Evolutionary conservation across 805 yeast genomes (phyloP).

Genomic region (Ogataea minuta): DNA sequence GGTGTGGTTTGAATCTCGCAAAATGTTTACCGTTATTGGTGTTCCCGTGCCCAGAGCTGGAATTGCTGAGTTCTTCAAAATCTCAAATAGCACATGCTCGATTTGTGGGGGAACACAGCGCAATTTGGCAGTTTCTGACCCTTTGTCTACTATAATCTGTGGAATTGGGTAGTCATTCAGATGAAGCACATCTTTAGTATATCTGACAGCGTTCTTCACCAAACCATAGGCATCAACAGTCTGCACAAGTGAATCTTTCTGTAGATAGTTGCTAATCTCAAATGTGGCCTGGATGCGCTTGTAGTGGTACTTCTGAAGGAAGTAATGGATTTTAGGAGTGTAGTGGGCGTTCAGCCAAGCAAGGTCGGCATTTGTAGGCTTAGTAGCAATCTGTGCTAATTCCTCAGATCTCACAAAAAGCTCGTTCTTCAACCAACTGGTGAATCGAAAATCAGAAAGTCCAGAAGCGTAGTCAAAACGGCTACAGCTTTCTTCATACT

Average conservation of each 20-base stretch:
- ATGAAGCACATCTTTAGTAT: slow-evolving; percentile 24
- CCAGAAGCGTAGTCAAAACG: slow-evolving; percentile 4
- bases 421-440: slow-evolving; percentile 18
- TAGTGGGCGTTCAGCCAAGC: slow-evolving; percentile 23
- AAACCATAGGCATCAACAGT: slow-evolving; percentile 14
- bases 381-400: slow-evolving; percentile 17
- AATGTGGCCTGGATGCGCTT: slow-evolving; percentile 27
- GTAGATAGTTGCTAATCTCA: slow-evolving; percentile 25
- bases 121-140: slow-evolving; percentile 7
- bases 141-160: slow-evolving; percentile 15
- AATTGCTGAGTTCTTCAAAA: slow-evolving; percentile 31
- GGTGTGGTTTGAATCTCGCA: slow-evolving; percentile 4
- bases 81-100: slow-evolving; percentile 32
- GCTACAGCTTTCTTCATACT: slow-evolving; percentile 9
- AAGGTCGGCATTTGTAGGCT: slow-evolving; percentile 17
- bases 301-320: slow-evolving; percentile 26
- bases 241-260: slow-evolving; percentile 17
- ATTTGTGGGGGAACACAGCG: slow-evolving; percentile 31
- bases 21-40: slow-evolving; percentile 19
- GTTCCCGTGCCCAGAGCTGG: slow-evolving; percentile 26
- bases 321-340: slow-evolving; percentile 19
- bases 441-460: slow-evolving; percentile 14
- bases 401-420: slow-evolving; percentile 20
- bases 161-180: slow-evolving; percentile 34
- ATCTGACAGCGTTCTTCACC: slow-evolving; percentile 19